Percentiles rank a stretch among this genome's conserved stretches.
Evolutionary conservation across 495 filamentous ascomycete species (phyloP).

Genomic region (Daldinia caldariorum): DNA sequence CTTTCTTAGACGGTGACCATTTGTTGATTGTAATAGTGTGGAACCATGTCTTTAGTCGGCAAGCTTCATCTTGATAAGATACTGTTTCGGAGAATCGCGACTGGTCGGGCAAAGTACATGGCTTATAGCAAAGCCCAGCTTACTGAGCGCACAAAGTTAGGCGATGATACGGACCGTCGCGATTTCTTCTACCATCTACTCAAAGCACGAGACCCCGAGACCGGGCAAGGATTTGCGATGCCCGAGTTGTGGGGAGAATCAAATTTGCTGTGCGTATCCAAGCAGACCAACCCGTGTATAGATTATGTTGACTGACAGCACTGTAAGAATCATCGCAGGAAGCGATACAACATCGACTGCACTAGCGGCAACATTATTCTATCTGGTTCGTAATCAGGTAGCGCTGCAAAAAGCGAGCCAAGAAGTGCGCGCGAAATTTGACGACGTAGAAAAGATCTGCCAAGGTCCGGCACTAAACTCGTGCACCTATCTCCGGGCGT

Average conservation of each 20-base stretch:
- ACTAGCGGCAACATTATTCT: conserved; percentile 73
- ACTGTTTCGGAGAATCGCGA: conserved; percentile 66
- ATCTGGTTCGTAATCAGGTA: conserved; percentile 66
- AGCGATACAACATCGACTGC: conserved; percentile 72
- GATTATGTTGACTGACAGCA: conserved; percentile 7
- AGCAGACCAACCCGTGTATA: neutral
- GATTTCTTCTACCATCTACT: conserved; percentile 72
- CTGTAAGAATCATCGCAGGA: conserved; percentile 62
- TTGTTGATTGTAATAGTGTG: conserved; percentile 53
- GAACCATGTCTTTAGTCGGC: conserved; percentile 65
- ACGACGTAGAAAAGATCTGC: conserved; percentile 61
- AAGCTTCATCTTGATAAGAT: conserved; percentile 65
- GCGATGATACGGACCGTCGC: conserved; percentile 67
- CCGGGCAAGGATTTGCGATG: conserved; percentile 70
- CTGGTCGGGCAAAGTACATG: conserved; percentile 64
- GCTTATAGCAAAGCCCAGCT: conserved; percentile 65
- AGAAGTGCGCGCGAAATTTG: conserved; percentile 63
- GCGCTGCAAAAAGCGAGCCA: conserved; percentile 59
- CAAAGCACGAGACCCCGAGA: conserved; percentile 67
- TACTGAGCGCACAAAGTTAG: conserved; percentile 63
- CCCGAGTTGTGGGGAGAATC: conserved; percentile 77
- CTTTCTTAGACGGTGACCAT: neutral
- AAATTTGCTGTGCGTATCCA: conserved; percentile 64
- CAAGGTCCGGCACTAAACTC: conserved; percentile 63
- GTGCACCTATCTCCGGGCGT: conserved; percentile 65